phyloP scores from a whole-genome alignment of 140 eudicot species.

The Flaveria floridana region DNA sequence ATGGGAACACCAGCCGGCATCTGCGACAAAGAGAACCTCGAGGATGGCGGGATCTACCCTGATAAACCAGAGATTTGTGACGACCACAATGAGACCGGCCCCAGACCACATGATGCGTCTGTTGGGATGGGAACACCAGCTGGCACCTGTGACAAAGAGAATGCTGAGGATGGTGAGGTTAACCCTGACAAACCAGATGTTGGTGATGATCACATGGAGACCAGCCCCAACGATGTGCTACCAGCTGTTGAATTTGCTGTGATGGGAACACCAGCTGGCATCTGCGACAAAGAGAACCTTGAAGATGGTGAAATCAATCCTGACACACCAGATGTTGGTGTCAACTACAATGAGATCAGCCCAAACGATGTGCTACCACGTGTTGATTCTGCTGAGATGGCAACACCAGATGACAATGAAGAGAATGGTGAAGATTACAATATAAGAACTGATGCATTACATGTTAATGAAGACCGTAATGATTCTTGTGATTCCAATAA shows the following conservation, averaged over 20 bases:
- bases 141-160: background rate
- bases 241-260: background rate
- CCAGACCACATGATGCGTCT: conserved; percentile 18
- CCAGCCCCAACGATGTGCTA: background rate
- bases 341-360: background rate
- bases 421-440: conserved; percentile 14
- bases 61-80: conserved; percentile 24
- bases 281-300: background rate
- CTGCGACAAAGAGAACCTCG: background rate
- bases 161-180: conserved; percentile 26
- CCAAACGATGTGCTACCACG: background rate
- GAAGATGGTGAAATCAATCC: conserved; percentile 22
- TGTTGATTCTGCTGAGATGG: conserved; percentile 1
- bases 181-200: conserved; percentile 16
- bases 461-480: conserved; percentile 31
- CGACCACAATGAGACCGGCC: background rate
- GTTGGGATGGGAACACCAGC: conserved; percentile 17
- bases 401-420: background rate
- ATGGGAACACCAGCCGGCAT: conserved; percentile 5
- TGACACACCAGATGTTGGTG: conserved; percentile 26
- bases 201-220: conserved; percentile 13
- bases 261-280: conserved; percentile 3
- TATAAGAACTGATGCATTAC: conserved; percentile 25
- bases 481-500: conserved; percentile 31
- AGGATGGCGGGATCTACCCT: conserved; percentile 23